Conservation (phyloP, 192 early-diverging fungal genomes). For the Linnemannia hyalina region DNA sequence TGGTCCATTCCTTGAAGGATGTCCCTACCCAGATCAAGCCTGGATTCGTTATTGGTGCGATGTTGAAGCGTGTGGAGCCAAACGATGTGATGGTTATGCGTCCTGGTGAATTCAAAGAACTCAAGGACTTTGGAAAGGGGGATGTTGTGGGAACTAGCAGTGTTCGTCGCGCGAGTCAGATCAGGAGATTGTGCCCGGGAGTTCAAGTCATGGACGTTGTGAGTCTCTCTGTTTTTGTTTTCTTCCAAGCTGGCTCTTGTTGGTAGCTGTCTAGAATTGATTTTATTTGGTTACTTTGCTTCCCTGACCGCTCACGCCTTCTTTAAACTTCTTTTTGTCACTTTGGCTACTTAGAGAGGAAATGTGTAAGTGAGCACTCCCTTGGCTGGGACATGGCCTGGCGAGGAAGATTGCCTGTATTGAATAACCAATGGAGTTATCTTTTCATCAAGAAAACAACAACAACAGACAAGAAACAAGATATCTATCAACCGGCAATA, state of each 20-base stretch:
- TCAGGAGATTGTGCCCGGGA: slow-evolving; percentile 81
- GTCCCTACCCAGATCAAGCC: slow-evolving; percentile 87
- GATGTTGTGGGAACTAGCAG: slow-evolving; percentile 91
- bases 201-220: slow-evolving; percentile 85
- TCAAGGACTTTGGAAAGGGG: slow-evolving; percentile 78
- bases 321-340: background rate
- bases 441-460: background rate
- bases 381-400: background rate
- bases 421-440: background rate
- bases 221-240: slow-evolving; percentile 27
- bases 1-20: slow-evolving; percentile 97
- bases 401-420: background rate
- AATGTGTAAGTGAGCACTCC: slow-evolving; percentile 41
- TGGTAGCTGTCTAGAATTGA: background rate
- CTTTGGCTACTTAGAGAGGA: slow-evolving; percentile 25
- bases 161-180: slow-evolving; percentile 89
- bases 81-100: slow-evolving; percentile 88
- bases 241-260: background rate
- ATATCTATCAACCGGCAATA: background rate
- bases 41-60: slow-evolving; percentile 86
- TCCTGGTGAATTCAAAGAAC: slow-evolving; percentile 43
- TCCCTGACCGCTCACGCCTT: background rate
- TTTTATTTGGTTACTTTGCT: background rate
- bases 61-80: slow-evolving; percentile 91
- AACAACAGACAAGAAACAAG: too few relatives aligned